phyloP scores from a whole-genome alignment of 805 yeast genomes.

The Candida arabinofermentans region DNA sequence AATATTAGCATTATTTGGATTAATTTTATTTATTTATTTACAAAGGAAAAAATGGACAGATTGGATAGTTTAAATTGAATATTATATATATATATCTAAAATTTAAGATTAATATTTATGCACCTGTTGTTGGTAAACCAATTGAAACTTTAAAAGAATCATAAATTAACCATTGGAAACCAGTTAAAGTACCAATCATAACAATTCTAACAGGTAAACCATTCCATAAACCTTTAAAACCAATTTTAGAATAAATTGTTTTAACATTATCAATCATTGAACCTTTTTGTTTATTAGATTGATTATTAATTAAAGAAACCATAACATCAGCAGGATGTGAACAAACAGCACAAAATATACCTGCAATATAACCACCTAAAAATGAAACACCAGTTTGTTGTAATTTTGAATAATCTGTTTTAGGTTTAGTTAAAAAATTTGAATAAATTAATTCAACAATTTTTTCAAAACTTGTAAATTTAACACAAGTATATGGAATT shows the following conservation, averaged over 20 bases:
- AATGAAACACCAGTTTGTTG: constrained; percentile 95
- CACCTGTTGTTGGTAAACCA: constrained; percentile 95
- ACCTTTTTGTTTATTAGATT: constrained; percentile 61
- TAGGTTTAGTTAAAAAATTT: constrained; percentile 61
- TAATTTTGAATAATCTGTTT: constrained; percentile 60
- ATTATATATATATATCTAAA: background rate
- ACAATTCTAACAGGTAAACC: constrained; percentile 91
- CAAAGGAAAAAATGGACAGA: constrained; percentile 30
- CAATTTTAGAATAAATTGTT: constrained; percentile 78
- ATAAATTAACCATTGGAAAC: constrained; percentile 94
- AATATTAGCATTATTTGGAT: constrained; percentile 23
- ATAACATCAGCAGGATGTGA: constrained; percentile 99
- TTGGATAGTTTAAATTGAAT: constrained; percentile 12
- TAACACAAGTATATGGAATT: constrained; percentile 98
- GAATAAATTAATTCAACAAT: constrained; percentile 79
- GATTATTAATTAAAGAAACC: constrained; percentile 89
- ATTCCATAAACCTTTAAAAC: constrained; percentile 90
- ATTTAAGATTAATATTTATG: constrained; percentile 9
- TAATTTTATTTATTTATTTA: constrained; percentile 25
- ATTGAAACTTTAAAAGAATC: constrained; percentile 93
- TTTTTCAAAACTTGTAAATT: constrained; percentile 91
- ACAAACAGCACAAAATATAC: constrained; percentile 91
- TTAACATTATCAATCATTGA: constrained; percentile 59
- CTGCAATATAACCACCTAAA: constrained; percentile 95
- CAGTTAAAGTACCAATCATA: constrained; percentile 97